Conservation (phyloP, 345 rosid species). For the Alliaria petiolata region DNA sequence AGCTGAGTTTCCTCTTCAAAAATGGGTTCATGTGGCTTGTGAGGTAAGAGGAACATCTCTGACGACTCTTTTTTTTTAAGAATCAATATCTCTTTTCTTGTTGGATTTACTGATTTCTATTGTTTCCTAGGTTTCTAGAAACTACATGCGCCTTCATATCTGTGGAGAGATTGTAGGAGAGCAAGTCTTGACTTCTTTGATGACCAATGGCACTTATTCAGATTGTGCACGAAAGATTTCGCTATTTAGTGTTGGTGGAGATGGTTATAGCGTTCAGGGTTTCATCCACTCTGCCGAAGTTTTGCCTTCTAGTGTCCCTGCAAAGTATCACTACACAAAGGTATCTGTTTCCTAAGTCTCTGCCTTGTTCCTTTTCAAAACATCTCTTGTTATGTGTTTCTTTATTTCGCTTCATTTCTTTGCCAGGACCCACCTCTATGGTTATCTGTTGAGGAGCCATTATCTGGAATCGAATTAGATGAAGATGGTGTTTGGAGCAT, state of each 20-base stretch:
- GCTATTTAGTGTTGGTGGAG: slow-evolving; percentile 41
- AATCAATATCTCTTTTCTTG: background rate
- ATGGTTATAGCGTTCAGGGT: slow-evolving; percentile 52
- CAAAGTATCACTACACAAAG: slow-evolving; percentile 45
- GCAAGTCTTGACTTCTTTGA: slow-evolving; percentile 37
- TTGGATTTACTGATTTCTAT: background rate
- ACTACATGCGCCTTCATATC: slow-evolving; percentile 49
- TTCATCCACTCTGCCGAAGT: slow-evolving; percentile 50
- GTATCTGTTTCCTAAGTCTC: slow-evolving; percentile 22
- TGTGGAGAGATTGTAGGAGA: slow-evolving; percentile 61
- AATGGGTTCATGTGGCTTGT: slow-evolving; percentile 77
- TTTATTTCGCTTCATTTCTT: slow-evolving; percentile 15
- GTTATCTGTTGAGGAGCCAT: slow-evolving; percentile 54
- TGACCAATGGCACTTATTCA: slow-evolving; percentile 28
- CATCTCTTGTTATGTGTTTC: background rate
- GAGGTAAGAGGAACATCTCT: slow-evolving; percentile 39
- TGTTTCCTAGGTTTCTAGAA: slow-evolving; percentile 45
- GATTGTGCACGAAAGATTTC: slow-evolving; percentile 38
- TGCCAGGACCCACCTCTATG: slow-evolving; percentile 65
- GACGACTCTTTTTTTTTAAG: background rate
- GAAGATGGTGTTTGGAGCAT: slow-evolving; percentile 73
- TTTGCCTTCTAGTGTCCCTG: slow-evolving; percentile 38
- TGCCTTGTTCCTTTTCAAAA: background rate
- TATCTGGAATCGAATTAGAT: slow-evolving; percentile 62
- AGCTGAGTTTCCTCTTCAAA: slow-evolving; percentile 47